phyloP scores from a whole-genome alignment of 1,139 yeast species.

The Blastobotrys raffinosifermentans region DNA sequence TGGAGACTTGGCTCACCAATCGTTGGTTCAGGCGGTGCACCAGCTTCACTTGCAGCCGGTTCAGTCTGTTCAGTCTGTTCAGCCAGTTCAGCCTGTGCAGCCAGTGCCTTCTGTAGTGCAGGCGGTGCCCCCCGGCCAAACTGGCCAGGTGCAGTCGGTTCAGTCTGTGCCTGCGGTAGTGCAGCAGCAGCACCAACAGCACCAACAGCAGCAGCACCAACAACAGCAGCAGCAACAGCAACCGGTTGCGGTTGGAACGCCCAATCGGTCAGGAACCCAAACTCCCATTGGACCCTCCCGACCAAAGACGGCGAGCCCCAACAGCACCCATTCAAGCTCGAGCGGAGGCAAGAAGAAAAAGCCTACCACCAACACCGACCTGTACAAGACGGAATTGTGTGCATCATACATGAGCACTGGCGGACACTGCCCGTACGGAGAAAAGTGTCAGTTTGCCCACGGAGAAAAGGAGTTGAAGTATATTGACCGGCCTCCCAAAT shows the following conservation, averaged over 20 bases:
- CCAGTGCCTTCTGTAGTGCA: no score
- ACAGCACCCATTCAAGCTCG: conserved; percentile 8
- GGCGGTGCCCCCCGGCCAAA: no score
- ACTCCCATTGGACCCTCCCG: conserved; percentile 7
- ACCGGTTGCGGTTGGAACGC: conserved; percentile 7
- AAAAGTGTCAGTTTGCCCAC: conserved; percentile 92
- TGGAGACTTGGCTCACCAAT: no score
- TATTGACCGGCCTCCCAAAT: conserved; percentile 73
- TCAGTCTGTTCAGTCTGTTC: no score
- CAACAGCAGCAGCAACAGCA: conserved; percentile 8
- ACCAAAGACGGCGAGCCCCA: not conserved
- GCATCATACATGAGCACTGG: conserved; percentile 63
- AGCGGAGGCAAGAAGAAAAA: conserved; percentile 24
- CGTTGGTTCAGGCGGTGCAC: no score
- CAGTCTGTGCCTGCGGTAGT: conserved; percentile 1
- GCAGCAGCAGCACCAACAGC: conserved; percentile 3
- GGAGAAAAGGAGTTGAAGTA: conserved; percentile 70
- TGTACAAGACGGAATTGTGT: conserved; percentile 89
- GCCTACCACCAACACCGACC: conserved; percentile 53
- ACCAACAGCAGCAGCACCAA: conserved; percentile 9
- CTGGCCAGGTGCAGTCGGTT: no score
- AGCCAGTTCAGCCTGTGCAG: no score
- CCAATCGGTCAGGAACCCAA: not conserved
- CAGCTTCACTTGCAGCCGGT: no score
- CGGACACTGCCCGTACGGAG: conserved; percentile 80